phyloP scores from a whole-genome alignment of 768 basidiomycete species.

The Suillus brevipes region DNA sequence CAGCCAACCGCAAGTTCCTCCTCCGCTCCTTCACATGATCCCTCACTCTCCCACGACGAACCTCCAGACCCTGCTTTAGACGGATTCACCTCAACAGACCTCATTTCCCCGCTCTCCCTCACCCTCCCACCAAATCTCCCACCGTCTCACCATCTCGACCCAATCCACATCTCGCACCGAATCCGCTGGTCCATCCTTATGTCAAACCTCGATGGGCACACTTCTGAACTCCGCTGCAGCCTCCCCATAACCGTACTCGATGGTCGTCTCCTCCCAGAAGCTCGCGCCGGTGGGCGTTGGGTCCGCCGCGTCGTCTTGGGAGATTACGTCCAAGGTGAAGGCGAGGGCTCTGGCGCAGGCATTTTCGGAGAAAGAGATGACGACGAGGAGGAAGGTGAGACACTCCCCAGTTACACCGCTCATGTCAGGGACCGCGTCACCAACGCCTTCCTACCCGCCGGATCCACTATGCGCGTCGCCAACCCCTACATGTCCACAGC shows the following conservation, averaged over 20 bases:
- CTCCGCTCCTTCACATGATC: neutral
- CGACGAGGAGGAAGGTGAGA: constrained; percentile 52
- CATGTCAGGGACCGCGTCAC: constrained; percentile 91
- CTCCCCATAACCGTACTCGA: constrained; percentile 87
- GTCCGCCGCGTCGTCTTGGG: constrained; percentile 73
- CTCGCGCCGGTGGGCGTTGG: constrained; percentile 65
- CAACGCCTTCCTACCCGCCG: constrained; percentile 68
- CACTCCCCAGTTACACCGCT: constrained; percentile 85
- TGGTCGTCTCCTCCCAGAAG: constrained; percentile 69
- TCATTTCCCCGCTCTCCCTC: constrained; percentile 61
- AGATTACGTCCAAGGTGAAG: constrained; percentile 29
- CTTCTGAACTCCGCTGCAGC: constrained; percentile 92
- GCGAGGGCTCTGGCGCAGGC: constrained; percentile 13
- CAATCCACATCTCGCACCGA: constrained; percentile 74
- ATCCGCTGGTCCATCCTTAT: constrained; percentile 81
- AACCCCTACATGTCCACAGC: constrained; percentile 60
- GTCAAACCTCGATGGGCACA: constrained; percentile 86
- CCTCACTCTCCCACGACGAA: constrained; percentile 11
- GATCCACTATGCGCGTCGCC: constrained; percentile 58
- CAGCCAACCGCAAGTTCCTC: constrained; percentile 1
- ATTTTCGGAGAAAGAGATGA: constrained; percentile 41
- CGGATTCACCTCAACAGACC: constrained; percentile 33
- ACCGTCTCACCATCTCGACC: constrained; percentile 74
- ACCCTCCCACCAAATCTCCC: constrained; percentile 59
- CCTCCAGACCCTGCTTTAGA: neutral